These are phyloP conservation scores for Acanthamoeba sp. DNA, from an alignment of 208 protist species.

Conservation along the genomic window DNA sequence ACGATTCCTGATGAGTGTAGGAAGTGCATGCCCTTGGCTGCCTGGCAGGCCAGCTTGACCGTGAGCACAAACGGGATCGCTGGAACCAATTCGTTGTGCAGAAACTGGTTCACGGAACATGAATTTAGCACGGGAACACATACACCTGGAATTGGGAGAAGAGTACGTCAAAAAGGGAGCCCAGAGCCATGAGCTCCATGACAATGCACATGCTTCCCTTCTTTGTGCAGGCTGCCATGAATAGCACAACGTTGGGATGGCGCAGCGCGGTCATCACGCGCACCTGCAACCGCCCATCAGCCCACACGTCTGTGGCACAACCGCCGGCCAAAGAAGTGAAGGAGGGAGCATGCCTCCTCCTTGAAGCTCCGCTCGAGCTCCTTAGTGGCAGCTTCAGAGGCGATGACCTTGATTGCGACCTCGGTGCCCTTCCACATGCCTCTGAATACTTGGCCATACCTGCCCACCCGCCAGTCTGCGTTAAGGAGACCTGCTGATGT, in stretches of 20 bases:
- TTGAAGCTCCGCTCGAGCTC: slow-evolving; percentile 3
- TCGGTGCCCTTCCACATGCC: slow-evolving; percentile 44
- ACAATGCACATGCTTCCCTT: slow-evolving; percentile 15
- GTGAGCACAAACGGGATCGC: neutral
- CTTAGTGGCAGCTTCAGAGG: neutral
- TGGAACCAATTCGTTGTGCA: neutral
- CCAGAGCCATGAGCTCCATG: slow-evolving; percentile 28
- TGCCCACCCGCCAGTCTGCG: no score
- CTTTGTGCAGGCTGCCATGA: slow-evolving; percentile 41
- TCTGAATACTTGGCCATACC: neutral
- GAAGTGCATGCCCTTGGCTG: slow-evolving; percentile 50
- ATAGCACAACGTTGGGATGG: slow-evolving; percentile 38
- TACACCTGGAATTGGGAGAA: neutral
- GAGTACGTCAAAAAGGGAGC: neutral
- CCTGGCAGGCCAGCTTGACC: slow-evolving; percentile 5
- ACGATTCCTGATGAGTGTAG: slow-evolving; percentile 21
- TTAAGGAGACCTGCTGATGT: no score
- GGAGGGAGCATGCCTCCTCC: neutral
- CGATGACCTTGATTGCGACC: neutral
- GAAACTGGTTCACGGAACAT: neutral
- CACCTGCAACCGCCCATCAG: neutral
- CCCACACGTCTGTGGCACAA: neutral
- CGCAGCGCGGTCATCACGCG: neutral
- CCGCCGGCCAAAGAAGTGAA: neutral
- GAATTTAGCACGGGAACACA: neutral